These are phyloP conservation scores for Malania oleifera DNA, from an alignment of 164 flowering plant species.

Conservation along the genomic window DNA sequence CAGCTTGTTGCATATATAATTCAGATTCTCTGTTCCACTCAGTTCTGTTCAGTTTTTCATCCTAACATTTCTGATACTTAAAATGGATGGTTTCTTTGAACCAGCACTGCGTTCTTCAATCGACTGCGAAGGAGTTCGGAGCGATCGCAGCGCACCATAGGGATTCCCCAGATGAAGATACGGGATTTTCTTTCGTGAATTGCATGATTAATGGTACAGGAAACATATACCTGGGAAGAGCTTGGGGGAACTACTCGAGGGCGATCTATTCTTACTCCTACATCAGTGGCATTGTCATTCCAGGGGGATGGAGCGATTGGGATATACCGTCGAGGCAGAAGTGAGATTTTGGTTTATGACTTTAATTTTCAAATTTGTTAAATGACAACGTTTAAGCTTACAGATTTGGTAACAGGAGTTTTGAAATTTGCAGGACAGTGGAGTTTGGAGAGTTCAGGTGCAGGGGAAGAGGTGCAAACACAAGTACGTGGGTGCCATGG, in stretches of 20 bases:
- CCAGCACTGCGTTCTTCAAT: conserved; percentile 57
- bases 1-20: not conserved
- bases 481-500: conserved; percentile 53
- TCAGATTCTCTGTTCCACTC: not conserved
- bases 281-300: conserved; percentile 44
- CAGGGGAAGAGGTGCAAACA: conserved; percentile 69
- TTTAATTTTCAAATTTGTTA: not conserved
- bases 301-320: conserved; percentile 81
- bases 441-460: conserved; percentile 65
- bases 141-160: conserved; percentile 87
- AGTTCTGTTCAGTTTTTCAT: too few species aligned
- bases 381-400: not conserved
- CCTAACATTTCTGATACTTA: conserved; percentile 7
- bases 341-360: conserved; percentile 16
- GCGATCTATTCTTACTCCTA: conserved; percentile 48
- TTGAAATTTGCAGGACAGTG: conserved; percentile 44
- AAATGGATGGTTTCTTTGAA: conserved; percentile 3
- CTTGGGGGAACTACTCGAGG: conserved; percentile 82
- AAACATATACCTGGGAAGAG: conserved; percentile 56
- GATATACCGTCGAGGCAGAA: conserved; percentile 38
- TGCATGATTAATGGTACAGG: conserved; percentile 71
- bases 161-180: conserved; percentile 39
- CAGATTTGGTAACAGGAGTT: not conserved
- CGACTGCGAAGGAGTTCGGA: conserved; percentile 48
- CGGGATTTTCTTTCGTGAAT: conserved; percentile 76